These are phyloP conservation scores for Solanum dulcamara DNA, from an alignment of 257 asterid genomes.

Conservation along the genomic window DNA sequence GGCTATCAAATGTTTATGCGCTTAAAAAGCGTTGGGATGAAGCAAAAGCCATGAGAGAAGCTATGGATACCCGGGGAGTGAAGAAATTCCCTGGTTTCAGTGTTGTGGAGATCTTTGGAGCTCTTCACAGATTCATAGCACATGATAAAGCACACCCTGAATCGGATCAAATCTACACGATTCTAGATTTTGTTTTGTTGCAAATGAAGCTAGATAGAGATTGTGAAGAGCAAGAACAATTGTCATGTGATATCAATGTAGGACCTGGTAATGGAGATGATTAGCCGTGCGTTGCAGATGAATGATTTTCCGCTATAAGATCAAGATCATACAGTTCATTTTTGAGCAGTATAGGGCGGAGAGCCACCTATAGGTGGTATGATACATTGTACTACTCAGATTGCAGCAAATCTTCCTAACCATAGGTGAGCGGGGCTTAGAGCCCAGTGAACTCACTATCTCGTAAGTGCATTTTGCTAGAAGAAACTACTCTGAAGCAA, in stretches of 20 bases:
- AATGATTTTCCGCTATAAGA: background rate
- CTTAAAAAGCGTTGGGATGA: conserved; percentile 48
- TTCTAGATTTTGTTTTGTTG: conserved; percentile 26
- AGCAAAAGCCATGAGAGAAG: conserved; percentile 45
- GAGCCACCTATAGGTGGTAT: background rate
- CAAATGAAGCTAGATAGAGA: conserved; percentile 35
- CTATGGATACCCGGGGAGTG: conserved; percentile 65
- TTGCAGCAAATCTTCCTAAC: background rate
- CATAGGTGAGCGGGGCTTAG: background rate
- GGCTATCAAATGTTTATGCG: conserved; percentile 64
- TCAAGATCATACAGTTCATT: background rate
- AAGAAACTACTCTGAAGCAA: background rate
- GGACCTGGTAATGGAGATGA: background rate
- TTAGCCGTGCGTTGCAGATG: background rate
- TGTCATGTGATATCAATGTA: background rate
- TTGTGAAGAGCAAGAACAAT: conserved; percentile 7
- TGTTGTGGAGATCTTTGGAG: conserved; percentile 45
- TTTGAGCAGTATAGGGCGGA: background rate
- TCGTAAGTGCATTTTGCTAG: background rate
- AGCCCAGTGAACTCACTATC: background rate
- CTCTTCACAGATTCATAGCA: conserved; percentile 50
- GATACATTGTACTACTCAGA: background rate
- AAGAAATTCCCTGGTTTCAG: conserved; percentile 58
- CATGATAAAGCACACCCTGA: conserved; percentile 49
- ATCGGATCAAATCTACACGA: conserved; percentile 27